These are phyloP conservation scores for Friedmanniomyces endolithicus DNA, from an alignment of 495 filamentous ascomycete species.

Conservation along the genomic window DNA sequence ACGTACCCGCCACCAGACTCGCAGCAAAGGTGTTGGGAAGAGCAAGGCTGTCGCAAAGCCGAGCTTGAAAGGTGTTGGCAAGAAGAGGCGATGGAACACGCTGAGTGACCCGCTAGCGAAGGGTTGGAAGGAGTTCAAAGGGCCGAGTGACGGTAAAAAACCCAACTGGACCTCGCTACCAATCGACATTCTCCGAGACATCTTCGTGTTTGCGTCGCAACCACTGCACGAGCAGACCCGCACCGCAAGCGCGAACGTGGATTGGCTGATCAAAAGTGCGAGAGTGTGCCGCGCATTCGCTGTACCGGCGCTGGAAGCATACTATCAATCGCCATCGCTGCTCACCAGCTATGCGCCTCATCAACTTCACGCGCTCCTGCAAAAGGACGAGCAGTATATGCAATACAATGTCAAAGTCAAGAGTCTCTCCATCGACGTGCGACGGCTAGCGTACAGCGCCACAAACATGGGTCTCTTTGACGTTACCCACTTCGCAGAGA, in stretches of 20 bases:
- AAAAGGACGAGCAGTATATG: slow-evolving; percentile 31
- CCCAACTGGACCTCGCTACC: slow-evolving; percentile 60
- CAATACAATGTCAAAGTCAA: slow-evolving; percentile 57
- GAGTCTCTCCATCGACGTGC: slow-evolving; percentile 54
- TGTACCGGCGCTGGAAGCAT: slow-evolving; percentile 60
- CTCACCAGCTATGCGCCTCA: slow-evolving; percentile 39
- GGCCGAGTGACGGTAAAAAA: slow-evolving; percentile 33
- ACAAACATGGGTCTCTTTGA: slow-evolving; percentile 32
- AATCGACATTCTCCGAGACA: slow-evolving; percentile 55
- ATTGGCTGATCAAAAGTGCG: slow-evolving; percentile 51
- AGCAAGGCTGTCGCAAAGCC: background rate
- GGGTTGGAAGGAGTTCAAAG: slow-evolving; percentile 8
- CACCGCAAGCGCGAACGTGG: slow-evolving; percentile 22
- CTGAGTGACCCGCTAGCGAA: background rate
- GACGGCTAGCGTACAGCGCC: slow-evolving; percentile 25
- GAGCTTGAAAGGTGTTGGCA: background rate
- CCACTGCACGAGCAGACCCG: slow-evolving; percentile 41
- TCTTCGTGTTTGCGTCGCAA: slow-evolving; percentile 53
- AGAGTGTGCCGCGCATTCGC: slow-evolving; percentile 51
- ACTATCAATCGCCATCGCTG: slow-evolving; percentile 59
- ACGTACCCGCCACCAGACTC: background rate
- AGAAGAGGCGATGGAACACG: background rate
- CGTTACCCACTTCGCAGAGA: slow-evolving; percentile 31
- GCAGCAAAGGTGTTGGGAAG: background rate
- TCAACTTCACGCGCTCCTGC: slow-evolving; percentile 38